Evolutionary conservation across 2,329 filamentous ascomycete genomes (phyloP).

Genomic region (Trematosphaeria pertusa): DNA sequence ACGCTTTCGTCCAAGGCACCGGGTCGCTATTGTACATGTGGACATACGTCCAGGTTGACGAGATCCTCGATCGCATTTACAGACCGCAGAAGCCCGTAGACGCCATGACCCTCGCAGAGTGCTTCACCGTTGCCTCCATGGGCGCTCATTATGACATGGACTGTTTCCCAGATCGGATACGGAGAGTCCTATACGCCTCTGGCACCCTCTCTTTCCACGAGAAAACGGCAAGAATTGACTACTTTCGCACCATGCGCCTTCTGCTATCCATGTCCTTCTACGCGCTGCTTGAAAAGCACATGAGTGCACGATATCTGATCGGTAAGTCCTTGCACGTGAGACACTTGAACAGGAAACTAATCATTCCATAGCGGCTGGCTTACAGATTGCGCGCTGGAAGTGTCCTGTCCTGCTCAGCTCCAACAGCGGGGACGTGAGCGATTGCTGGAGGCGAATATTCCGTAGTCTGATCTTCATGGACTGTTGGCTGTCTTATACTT

Average conservation of each 20-base stretch:
- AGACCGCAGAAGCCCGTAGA: constrained; percentile 33
- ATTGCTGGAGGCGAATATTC: constrained; percentile 37
- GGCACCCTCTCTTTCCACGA: constrained; percentile 44
- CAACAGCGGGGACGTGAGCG: constrained; percentile 5
- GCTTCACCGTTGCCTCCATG: constrained; percentile 46
- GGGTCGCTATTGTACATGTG: constrained; percentile 47
- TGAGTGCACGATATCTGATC: constrained; percentile 46
- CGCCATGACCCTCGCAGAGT: constrained; percentile 43
- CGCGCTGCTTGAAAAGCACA: constrained; percentile 47
- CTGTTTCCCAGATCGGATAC: constrained; percentile 39
- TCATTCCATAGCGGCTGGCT: constrained; percentile 42
- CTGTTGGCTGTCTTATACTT: constrained; percentile 47
- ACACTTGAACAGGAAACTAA: too few species aligned
- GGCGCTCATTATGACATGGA: constrained; percentile 48
- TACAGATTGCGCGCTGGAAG: constrained; percentile 47
- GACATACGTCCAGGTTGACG: constrained; percentile 38
- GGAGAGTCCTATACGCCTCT: constrained; percentile 42
- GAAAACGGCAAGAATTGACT: constrained; percentile 34
- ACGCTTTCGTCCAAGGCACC: constrained; percentile 44
- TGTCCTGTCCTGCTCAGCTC: constrained; percentile 17
- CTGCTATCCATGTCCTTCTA: constrained; percentile 46
- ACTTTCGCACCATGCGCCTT: constrained; percentile 45
- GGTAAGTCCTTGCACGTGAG: too few species aligned
- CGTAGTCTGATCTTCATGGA: constrained; percentile 49
- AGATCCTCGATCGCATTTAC: constrained; percentile 45